Evolutionary conservation across 768 basidiomycete genomes (phyloP).

Genomic region (Russula ochroleuca): DNA sequence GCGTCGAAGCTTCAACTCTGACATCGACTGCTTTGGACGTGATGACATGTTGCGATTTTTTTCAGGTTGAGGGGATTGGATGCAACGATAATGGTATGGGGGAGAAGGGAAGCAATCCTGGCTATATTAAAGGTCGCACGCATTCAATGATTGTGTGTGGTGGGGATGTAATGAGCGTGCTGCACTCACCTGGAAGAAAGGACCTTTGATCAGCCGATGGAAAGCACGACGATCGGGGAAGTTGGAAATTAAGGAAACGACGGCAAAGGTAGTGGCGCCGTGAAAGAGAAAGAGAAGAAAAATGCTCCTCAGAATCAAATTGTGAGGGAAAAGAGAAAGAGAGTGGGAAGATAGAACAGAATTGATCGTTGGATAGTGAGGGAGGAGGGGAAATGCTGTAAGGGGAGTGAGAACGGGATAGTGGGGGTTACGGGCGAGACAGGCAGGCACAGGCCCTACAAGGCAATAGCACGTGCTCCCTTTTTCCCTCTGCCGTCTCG

Average conservation of each 20-base stretch:
- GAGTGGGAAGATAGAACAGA: constrained; percentile 1
- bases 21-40: constrained; percentile 69
- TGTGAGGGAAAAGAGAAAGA: background rate
- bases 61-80: constrained; percentile 18
- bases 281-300: background rate
- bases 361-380: background rate
- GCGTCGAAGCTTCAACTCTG: constrained; percentile 76
- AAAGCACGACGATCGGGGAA: constrained; percentile 3
- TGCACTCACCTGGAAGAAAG: constrained; percentile 2
- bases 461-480: constrained; percentile 2
- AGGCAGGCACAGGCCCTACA: background rate
- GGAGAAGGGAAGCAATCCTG: background rate
- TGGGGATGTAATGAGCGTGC: background rate
- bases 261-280: background rate
- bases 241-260: constrained; percentile 11
- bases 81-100: background rate
- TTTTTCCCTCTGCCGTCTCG: background rate
- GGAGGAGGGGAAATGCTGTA: background rate
- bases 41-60: constrained; percentile 45
- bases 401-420: background rate
- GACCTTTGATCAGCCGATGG: constrained; percentile 12
- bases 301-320: background rate
- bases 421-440: background rate
- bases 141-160: background rate
- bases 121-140: background rate